phyloP scores from a whole-genome alignment of 2,329 filamentous ascomycete species.

The Xylariaceae sp. region DNA sequence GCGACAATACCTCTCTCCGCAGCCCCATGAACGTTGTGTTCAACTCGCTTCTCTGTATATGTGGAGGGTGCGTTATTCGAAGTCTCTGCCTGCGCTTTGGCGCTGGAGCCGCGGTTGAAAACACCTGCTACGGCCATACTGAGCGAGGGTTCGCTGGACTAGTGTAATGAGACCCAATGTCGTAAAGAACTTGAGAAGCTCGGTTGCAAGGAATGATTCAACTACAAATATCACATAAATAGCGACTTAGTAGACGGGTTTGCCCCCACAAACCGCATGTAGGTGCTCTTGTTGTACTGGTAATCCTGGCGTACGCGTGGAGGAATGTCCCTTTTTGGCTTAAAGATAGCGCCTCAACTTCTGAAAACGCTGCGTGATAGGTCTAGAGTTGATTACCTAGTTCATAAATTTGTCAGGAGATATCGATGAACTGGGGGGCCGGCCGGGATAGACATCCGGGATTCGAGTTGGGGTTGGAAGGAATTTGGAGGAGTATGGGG shows the following conservation, averaged over 20 bases:
- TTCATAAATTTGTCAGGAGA: slow-evolving; percentile 18
- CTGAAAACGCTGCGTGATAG: too few species aligned
- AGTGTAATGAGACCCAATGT: not conserved
- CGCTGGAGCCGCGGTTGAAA: slow-evolving; percentile 4
- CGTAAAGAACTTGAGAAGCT: not conserved
- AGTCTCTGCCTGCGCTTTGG: slow-evolving; percentile 13
- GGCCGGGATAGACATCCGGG: not conserved
- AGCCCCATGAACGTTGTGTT: slow-evolving; percentile 37
- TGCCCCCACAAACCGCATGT: not conserved
- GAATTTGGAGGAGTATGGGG: slow-evolving; percentile 5
- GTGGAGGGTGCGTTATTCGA: not conserved
- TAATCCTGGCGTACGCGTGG: not conserved
- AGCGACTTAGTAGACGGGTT: too few species aligned
- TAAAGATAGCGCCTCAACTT: not conserved
- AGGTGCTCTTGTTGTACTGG: too few species aligned
- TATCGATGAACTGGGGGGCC: not conserved
- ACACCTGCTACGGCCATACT: slow-evolving; percentile 1
- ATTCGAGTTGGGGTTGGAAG: not conserved
- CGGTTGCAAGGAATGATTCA: not conserved
- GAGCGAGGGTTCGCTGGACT: not conserved
- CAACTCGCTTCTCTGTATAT: slow-evolving; percentile 19
- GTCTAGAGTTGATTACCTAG: too few species aligned
- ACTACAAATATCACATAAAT: not conserved
- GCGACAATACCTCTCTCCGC: slow-evolving; percentile 53
- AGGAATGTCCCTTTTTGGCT: not conserved